Percentiles rank a stretch among this genome's conserved stretches.
These are phyloP conservation scores for Calonectria pseudoturangicola DNA, from an alignment of 2,329 filamentous ascomycete genomes.

Conservation along the genomic window DNA sequence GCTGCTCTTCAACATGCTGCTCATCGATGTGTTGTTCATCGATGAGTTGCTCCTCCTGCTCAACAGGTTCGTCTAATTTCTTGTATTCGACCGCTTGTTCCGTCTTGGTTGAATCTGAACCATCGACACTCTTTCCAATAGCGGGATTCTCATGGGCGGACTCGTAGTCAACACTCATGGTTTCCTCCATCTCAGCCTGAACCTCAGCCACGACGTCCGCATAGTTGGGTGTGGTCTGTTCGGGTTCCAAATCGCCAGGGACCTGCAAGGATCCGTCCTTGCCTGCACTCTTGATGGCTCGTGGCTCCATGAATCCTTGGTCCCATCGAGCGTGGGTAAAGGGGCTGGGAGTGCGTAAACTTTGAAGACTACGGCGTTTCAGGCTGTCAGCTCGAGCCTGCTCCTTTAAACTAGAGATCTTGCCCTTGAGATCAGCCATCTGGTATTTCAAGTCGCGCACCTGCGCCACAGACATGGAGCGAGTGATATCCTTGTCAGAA, in stretches of 20 bases:
- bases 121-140: conserved; percentile 11
- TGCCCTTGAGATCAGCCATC: conserved; percentile 89
- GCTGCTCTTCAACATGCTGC: not conserved
- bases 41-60: not conserved
- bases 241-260: conserved; percentile 37
- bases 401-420: conserved; percentile 86
- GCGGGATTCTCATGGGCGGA: conserved; percentile 26
- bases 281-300: conserved; percentile 45
- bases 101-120: conserved; percentile 48
- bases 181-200: conserved; percentile 37
- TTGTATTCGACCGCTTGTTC: conserved; percentile 47
- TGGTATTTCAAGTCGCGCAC: conserved; percentile 86
- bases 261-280: conserved; percentile 47
- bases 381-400: conserved; percentile 87
- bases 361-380: conserved; percentile 85
- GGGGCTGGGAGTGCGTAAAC: conserved; percentile 83
- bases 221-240: conserved; percentile 27
- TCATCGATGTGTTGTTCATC: conserved; percentile 55
- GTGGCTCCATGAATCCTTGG: conserved; percentile 51
- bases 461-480: conserved; percentile 83
- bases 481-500: conserved; percentile 71
- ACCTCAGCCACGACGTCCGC: conserved; percentile 31
- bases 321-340: conserved; percentile 80
- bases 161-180: conserved; percentile 36
- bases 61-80: not conserved